Evolutionary conservation across 768 basidiomycete genomes (phyloP).

Genomic region (Tylopilus rubrobrunneus): DNA sequence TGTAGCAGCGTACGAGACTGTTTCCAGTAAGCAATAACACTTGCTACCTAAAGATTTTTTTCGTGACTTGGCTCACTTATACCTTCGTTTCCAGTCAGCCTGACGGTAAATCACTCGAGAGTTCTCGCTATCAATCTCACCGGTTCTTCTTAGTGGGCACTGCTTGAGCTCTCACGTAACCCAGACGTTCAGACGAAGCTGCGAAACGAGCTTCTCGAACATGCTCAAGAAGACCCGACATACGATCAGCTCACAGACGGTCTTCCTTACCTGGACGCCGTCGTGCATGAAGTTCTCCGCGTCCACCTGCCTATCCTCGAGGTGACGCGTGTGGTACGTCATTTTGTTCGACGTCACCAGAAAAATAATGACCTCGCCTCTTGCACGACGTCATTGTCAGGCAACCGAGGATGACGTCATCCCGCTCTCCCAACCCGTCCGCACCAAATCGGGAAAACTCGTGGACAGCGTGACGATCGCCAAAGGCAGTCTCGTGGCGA

Average conservation of each 20-base stretch:
- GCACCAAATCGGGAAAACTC: conserved; percentile 35
- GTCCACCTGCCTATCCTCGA: conserved; percentile 38
- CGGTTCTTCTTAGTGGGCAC: conserved; percentile 41
- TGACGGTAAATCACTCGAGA: conserved; percentile 11
- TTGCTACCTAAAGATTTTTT: neutral
- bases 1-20: conserved; percentile 22
- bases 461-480: conserved; percentile 40
- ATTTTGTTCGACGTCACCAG: too few relatives aligned
- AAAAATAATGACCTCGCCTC: too few relatives aligned
- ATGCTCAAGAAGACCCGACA: conserved; percentile 41
- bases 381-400: conserved; percentile 18
- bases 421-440: conserved; percentile 47
- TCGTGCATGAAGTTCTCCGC: conserved; percentile 42
- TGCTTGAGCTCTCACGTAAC: conserved; percentile 49
- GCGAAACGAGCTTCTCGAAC: conserved; percentile 46
- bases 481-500: conserved; percentile 42
- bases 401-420: conserved; percentile 53
- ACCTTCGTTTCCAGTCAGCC: conserved; percentile 5
- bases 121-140: neutral
- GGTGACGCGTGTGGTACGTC: conserved; percentile 12
- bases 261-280: conserved; percentile 54
- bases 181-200: conserved; percentile 45
- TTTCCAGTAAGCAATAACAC: conserved; percentile 8
- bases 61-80: too few relatives aligned
- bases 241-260: conserved; percentile 46